phyloP scores from a whole-genome alignment of 2,329 filamentous ascomycete genomes.

The Plectosphaerella sp. region DNA sequence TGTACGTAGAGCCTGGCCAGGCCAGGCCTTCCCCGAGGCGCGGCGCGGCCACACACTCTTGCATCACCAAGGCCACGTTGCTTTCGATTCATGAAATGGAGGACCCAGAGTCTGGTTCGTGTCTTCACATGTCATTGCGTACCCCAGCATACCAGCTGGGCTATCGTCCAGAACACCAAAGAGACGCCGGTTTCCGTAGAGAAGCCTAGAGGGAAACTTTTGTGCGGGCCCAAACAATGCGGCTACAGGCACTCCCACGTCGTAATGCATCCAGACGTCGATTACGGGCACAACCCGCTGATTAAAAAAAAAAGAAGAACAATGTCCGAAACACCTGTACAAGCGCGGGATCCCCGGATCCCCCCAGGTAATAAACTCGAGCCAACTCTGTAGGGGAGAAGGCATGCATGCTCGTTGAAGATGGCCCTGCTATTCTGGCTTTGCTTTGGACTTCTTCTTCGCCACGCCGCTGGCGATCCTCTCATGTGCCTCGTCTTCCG shows the following conservation, averaged over 20 bases:
- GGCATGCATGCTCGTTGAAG: neutral
- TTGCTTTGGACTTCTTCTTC: conserved; percentile 7
- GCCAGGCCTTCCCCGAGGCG: too few relatives aligned
- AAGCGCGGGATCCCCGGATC: neutral
- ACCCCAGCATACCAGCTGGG: too few relatives aligned
- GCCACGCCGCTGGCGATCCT: neutral
- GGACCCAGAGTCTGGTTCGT: too few relatives aligned
- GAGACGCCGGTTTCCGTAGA: too few relatives aligned
- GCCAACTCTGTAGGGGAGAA: neutral
- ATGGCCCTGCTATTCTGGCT: neutral
- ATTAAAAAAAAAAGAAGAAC: too few relatives aligned
- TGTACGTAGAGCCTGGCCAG: too few relatives aligned
- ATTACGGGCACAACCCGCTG: neutral
- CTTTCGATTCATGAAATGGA: too few relatives aligned
- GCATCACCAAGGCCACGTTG: too few relatives aligned
- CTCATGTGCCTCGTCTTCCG: conserved; percentile 27
- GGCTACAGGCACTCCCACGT: neutral
- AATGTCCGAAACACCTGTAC: too few relatives aligned
- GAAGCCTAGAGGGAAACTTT: neutral
- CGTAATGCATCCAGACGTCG: neutral
- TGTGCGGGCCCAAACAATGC: neutral
- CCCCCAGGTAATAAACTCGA: neutral
- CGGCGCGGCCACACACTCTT: too few relatives aligned
- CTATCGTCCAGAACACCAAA: too few relatives aligned
- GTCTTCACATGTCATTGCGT: too few relatives aligned